Evolutionary conservation across 2,329 filamentous ascomycete species (phyloP), one percentile per base, ranked within the genome.

Genomic region (Fusarium sp.): DNA sequence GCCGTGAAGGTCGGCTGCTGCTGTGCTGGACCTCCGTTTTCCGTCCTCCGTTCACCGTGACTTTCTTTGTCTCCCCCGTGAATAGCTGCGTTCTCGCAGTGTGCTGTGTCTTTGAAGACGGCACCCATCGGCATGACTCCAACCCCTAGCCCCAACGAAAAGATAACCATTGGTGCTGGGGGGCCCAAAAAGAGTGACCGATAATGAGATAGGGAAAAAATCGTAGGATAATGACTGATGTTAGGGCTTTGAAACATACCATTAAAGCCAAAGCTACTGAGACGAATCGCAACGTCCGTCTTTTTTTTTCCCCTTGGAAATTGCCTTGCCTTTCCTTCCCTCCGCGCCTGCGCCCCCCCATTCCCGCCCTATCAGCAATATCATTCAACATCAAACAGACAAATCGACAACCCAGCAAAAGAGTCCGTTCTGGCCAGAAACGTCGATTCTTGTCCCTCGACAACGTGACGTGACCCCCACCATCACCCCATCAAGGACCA

Each of bases 401-500:
- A 62, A 65, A 52, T 73, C 47, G 59, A 47, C 42, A 47, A 47
- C 42, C 31, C 66, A 57, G 56, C 57, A n/a, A 45, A 36, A 20
- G 27, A 29, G 27, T 57, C 40, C 61, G 62, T 59, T 27, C 40
- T 38, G 31, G 38, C 57, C 38, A 42, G 36, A 31, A 59, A 40
- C 57, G 57, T 60, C 35, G 22, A 56, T 36, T 40, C 65, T 72
- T 65, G 25, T 63, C 65, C 40, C n/a, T 58, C 36, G 66, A 78
- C 76, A 78, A 78, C 76, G 77, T 77, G 76, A 77, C 71, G 66
- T 70, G 71, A 77, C 76, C 76, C 76, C 76, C 76, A 78, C 76
- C 33, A 70, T 78, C 76, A 78, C 71, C 73, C 76, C 69, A 78
- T 77, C 57, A 57, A 58, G 35, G 42, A 31, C 45, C 70, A 64